Conservation (phyloP, 202 grass and related monocot genomes). For the Digitaria exilis region DNA sequence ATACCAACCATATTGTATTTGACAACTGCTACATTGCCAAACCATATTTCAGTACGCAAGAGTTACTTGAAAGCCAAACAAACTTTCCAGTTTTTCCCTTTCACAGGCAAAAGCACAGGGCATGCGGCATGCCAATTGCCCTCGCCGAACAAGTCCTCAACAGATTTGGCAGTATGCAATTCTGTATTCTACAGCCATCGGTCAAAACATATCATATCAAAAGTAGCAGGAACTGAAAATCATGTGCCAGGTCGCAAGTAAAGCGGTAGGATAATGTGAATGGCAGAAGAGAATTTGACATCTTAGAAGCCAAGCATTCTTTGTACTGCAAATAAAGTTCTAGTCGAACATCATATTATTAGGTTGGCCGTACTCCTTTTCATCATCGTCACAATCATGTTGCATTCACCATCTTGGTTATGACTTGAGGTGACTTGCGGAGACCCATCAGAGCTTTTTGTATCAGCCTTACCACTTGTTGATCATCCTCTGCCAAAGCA, state of each 20-base stretch:
- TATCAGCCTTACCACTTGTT: not conserved
- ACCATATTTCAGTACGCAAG: not conserved
- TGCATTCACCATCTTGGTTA: constrained; percentile 29
- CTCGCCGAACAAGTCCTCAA: not conserved
- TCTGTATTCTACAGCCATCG: constrained; percentile 17
- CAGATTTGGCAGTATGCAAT: constrained; percentile 13
- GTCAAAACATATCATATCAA: constrained; percentile 29
- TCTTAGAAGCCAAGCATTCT: constrained; percentile 17
- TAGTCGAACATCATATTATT: constrained; percentile 51
- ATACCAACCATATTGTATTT: not conserved
- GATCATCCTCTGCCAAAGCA: constrained; percentile 50
- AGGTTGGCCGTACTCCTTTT: constrained; percentile 34
- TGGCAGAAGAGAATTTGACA: constrained; percentile 22
- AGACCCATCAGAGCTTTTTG: constrained; percentile 27
- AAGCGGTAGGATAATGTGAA: constrained; percentile 4
- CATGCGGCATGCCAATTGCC: not conserved
- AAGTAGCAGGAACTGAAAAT: constrained; percentile 18
- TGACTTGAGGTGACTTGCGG: constrained; percentile 1
- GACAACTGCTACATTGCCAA: not conserved
- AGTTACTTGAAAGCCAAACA: not conserved
- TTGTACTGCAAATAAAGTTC: constrained; percentile 29
- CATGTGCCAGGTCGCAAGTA: not conserved
- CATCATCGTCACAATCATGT: constrained; percentile 44
- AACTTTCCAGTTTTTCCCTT: not conserved
- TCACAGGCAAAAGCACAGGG: not conserved